phyloP scores from a whole-genome alignment of 2,329 filamentous ascomycete genomes.

The Xenoacremonium recifei region DNA sequence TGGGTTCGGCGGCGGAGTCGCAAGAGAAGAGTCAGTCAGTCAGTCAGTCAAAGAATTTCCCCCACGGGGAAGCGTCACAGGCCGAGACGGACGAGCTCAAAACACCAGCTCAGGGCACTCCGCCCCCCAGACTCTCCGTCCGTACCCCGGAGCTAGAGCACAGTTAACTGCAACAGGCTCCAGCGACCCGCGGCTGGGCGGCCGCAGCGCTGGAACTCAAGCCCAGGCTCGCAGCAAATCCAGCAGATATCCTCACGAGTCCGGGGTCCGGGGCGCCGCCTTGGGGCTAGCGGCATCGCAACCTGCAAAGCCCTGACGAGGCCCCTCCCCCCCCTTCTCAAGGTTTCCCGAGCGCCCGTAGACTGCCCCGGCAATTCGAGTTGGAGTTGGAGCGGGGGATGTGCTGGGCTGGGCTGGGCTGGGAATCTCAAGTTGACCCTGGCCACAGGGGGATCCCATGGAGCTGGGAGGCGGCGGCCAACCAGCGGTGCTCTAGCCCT shows the following conservation, averaged over 20 bases:
- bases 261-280: background rate
- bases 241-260: too few relatives aligned
- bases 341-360: slow-evolving; percentile 1
- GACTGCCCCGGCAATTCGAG: slow-evolving; percentile 5
- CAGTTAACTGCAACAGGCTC: too few relatives aligned
- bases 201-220: too few relatives aligned
- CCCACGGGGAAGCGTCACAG: slow-evolving; percentile 8
- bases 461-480: background rate
- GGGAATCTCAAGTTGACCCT: background rate
- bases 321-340: too few relatives aligned
- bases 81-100: background rate
- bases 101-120: background rate
- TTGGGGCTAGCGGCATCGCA: too few relatives aligned
- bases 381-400: background rate
- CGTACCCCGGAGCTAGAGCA: background rate
- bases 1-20: slow-evolving; percentile 12
- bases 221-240: too few relatives aligned
- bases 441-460: background rate
- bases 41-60: too few relatives aligned
- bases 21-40: slow-evolving; percentile 2
- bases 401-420: too few relatives aligned
- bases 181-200: too few relatives aligned
- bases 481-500: background rate
- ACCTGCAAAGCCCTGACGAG: too few relatives aligned
- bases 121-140: background rate